Percentiles rank a stretch among this genome's conserved stretches.
Evolutionary conservation across 1,284 basidiomycete genomes (phyloP).

Genomic region (Stygiomarasmius scandens): DNA sequence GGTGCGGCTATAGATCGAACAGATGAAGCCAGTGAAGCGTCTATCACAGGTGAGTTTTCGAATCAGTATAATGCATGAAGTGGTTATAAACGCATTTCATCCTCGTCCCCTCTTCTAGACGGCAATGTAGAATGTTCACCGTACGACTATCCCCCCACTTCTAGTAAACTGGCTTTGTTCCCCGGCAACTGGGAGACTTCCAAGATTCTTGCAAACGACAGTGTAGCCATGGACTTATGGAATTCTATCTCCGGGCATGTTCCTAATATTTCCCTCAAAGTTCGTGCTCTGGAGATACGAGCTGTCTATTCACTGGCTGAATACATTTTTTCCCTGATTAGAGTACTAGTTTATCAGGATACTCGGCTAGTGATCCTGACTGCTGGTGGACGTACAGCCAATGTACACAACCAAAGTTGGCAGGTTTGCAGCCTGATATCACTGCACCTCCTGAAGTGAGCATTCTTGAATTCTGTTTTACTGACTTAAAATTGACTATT

Average conservation of each 20-base stretch:
- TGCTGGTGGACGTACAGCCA: constrained; percentile 57
- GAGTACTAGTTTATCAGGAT: background rate
- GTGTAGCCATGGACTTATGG: constrained; percentile 46
- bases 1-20: constrained; percentile 3
- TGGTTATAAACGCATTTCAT: too few relatives aligned
- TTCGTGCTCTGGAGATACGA: background rate
- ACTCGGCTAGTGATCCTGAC: constrained; percentile 5
- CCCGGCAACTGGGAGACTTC: constrained; percentile 48
- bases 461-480: too few relatives aligned
- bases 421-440: constrained; percentile 54
- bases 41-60: constrained; percentile 3
- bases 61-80: too few relatives aligned
- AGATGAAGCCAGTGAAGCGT: constrained; percentile 6
- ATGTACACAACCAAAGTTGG: constrained; percentile 57
- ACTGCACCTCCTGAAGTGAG: constrained; percentile 59
- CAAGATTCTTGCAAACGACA: constrained; percentile 46
- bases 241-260: constrained; percentile 32
- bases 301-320: too few relatives aligned
- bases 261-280: constrained; percentile 17
- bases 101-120: constrained; percentile 24
- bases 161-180: constrained; percentile 44
- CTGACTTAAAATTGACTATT: too few relatives aligned
- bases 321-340: background rate
- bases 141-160: constrained; percentile 45
- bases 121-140: constrained; percentile 39